These are phyloP conservation scores for Coriaria nepalensis DNA, from an alignment of 306 rosid species.

Conservation along the genomic window DNA sequence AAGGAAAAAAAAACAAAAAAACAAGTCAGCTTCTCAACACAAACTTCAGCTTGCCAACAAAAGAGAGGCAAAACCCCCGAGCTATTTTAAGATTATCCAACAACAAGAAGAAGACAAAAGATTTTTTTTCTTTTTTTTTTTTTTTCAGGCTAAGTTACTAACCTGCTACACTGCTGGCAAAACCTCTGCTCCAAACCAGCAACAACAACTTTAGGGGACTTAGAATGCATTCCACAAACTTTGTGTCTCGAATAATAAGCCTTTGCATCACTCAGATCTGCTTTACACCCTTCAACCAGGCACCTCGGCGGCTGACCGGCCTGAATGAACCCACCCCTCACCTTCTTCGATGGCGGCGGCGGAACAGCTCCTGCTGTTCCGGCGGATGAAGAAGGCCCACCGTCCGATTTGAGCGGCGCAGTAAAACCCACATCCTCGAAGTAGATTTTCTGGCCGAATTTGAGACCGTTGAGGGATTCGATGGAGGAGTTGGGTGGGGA, in stretches of 20 bases:
- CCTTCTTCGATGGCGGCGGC: constrained; percentile 30
- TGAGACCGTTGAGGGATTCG: constrained; percentile 47
- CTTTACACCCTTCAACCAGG: constrained; percentile 65
- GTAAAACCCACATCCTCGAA: constrained; percentile 41
- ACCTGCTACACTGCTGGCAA: constrained; percentile 90
- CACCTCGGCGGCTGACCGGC: constrained; percentile 58
- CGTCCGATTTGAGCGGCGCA: constrained; percentile 19
- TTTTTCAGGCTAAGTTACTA: neutral
- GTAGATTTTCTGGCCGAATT: constrained; percentile 58
- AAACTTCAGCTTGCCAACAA: too few relatives aligned
- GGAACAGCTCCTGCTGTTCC: constrained; percentile 3
- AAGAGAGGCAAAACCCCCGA: too few relatives aligned
- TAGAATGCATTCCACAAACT: constrained; percentile 66
- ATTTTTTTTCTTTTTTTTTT: too few relatives aligned
- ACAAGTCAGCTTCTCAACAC: too few relatives aligned
- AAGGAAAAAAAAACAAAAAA: too few relatives aligned
- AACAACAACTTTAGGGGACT: constrained; percentile 55
- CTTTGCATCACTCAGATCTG: constrained; percentile 71
- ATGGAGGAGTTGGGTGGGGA: constrained; percentile 35
- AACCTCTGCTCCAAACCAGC: constrained; percentile 67
- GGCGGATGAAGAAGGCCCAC: constrained; percentile 16
- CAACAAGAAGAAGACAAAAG: neutral
- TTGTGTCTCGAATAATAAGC: constrained; percentile 79
- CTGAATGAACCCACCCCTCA: constrained; percentile 23
- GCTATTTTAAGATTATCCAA: neutral